Evolutionary conservation across 225 moss, liverwort and hornwort species (phyloP).

Genomic region (Asterella californica): DNA sequence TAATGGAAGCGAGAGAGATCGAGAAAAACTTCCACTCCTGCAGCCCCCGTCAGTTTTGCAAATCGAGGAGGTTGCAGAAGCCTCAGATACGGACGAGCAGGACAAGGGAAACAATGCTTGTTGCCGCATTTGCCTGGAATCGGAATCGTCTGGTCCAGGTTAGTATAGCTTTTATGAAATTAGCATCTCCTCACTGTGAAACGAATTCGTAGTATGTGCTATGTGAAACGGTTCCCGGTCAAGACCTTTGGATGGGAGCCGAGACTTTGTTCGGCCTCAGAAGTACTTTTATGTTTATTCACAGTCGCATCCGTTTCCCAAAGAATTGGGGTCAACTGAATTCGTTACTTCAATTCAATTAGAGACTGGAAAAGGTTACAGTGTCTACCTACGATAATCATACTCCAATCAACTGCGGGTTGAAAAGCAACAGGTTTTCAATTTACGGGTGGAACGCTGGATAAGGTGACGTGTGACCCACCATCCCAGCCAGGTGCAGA

Average conservation of each 20-base stretch:
- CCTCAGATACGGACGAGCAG: slow-evolving; percentile 27
- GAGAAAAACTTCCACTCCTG: slow-evolving; percentile 35
- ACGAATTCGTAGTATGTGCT: not conserved
- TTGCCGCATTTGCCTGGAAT: slow-evolving; percentile 49
- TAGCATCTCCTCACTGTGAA: not conserved
- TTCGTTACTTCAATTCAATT: not conserved
- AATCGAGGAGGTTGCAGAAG: slow-evolving; percentile 26
- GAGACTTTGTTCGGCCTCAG: not conserved
- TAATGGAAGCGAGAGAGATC: slow-evolving; percentile 20
- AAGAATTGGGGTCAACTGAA: no score
- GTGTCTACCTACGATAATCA: not conserved
- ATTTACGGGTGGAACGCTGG: no score
- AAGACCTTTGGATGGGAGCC: not conserved
- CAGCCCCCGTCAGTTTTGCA: slow-evolving; percentile 32
- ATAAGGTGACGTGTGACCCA: not conserved
- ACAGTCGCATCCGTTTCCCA: not conserved
- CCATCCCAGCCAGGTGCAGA: not conserved
- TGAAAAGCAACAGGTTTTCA: not conserved
- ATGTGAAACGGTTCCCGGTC: not conserved
- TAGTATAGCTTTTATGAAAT: not conserved
- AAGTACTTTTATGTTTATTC: not conserved
- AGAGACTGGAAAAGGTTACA: not conserved
- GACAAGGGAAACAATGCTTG: slow-evolving; percentile 35
- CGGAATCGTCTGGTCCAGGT: slow-evolving; percentile 33
- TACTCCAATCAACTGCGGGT: not conserved